Base-by-base conservation (phyloP, 768 basidiomycete species). In the Tubosaeta sp. region DNA sequence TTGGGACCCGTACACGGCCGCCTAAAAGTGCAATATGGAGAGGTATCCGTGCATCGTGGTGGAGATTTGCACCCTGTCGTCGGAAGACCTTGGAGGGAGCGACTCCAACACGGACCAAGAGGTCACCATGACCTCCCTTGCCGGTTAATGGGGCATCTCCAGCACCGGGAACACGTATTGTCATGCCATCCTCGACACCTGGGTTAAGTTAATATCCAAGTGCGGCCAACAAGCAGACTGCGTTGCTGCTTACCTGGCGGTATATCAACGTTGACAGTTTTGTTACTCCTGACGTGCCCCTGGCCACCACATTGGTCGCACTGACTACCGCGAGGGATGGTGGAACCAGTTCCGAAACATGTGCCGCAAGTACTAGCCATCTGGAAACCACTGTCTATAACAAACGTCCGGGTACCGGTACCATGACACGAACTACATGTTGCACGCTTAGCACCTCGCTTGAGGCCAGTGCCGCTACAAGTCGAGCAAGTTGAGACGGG, bases 141-240 rank as follows among this genome's bases (percentile, higher is more conserved):
- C 87, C 86, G 33, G 82, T 76, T 35, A 95, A 69, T 31, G 97
- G 86, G 19, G 85, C 85, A 71, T 99, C 93, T 17, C 95, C 95
- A 39, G 78, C 78, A 48, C 82, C 82, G 13, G 88, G 81, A 25
- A 98, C 75, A 45, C 88, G 85, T 58, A 98, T 78, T 29, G 85
- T 80, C 91, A 95, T 95, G 31, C 95, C 95, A 64, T 97, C 92
- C 70, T 98, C 95, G 39, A 95, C 86, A 42, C 94, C 91, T 94
- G 61, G 51, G 35, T 46, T 22, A 38, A 49, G 43, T 66, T 22
- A 46, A 52, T 53, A 45, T 44, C 38, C 34, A 19, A 46, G 44
- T 54, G 37, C 26, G 14, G 45, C 47, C 47, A 31, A 46, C 44
- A 16, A 31, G 0, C 37, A n/a, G 50, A 19, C 39, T 46, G 42